Evolutionary conservation across 2,329 filamentous ascomycete species (phyloP), one percentile per base, ranked within the genome.

Genomic region (Colletotrichum sublineola): DNA sequence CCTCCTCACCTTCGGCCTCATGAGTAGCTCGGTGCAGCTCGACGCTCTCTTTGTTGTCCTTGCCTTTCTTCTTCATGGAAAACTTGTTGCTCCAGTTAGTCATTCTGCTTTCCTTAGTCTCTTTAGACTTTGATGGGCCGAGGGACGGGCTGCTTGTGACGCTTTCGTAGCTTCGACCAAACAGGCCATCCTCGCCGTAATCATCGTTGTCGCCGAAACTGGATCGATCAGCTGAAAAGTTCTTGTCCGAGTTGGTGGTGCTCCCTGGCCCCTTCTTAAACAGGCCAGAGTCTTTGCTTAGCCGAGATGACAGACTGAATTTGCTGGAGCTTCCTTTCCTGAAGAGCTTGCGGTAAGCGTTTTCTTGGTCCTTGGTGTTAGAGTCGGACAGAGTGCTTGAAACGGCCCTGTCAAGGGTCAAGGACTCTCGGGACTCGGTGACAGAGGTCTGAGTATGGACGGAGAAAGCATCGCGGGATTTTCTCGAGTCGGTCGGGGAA

Each of bases 251-350:
- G 75, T 88, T 87, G 61, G 85, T 85, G 20, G 86, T 84, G 78
- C 88, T 90, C 60, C 88, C 86, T 7, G 87, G 83, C 3, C 87
- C 87, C 76, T 90, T 91, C 83, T 91, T 90, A 75, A 89, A 89
- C 36, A 89, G 80, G 12, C 82, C 79, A 38, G 86, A 85, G 58
- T 88, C 86, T 76, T 89, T 92, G 63, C 85, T 84, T 29, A 88
- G 77, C 70, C 88, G 80, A 61, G 88, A 89, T 15, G 89, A 86
- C 71, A 91, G 82, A 79, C 88, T 89, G 78, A 92, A 92, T 81
- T 92, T 92, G 80, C 88, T 86, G 8, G 89, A 90, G 78, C 89
- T 91, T 62, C 90, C 88, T 81, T 92, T 92, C 42, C 90, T 88
- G 68, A 92, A 87, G 61, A 92, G 83, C 78, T 91, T 88, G 78